Base-by-base conservation (phyloP, 257 asterid species). In the Coffea eugenioides region DNA sequence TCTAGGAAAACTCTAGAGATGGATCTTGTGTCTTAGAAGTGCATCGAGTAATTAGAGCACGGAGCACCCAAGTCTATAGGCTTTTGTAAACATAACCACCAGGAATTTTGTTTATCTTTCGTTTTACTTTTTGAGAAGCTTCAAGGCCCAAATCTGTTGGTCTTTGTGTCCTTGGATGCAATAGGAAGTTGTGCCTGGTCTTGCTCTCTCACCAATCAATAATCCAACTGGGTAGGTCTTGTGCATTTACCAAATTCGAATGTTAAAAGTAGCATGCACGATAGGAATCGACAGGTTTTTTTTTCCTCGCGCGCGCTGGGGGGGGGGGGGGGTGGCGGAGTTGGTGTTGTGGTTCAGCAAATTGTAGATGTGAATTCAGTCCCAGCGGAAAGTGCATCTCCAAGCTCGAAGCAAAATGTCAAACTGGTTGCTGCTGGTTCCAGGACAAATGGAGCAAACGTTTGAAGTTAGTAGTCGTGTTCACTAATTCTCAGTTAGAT, bases 31-130 rank as follows among this genome's bases (percentile, higher is more conserved):
- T 77, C 71, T 66, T 41, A 56, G 82, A 64, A 21, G 49, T 72
- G 49, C 61, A 43, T 34, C 46, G 27, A 75, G 83, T 69, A 71
- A 41, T 59, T 80, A 74, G 41, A 16, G 76, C 76, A 41, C 31
- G 81, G 78, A 79, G 59, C 61, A 57, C 69, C 78, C 72, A 45
- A 77, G 25, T 74, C 78, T 69, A 45, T 80, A 81, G 87, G 75
- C 71, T 71, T 11, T 57, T 75, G 87, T 78, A 80, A 82, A 34
- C 86, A 31, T 64, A 54, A 39, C 49, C 45, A 61, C 80, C 56
- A 27, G 77, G 82, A 80, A 82, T 79, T 83, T 85, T 90, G 81
- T 71, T 71, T 25, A 71, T 23, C 52, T 73, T 67, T 74, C n/a
- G 6, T 49, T 74, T 34, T 36, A 4, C 21, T 61, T 34, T n/a